Evolutionary conservation across 2,329 filamentous ascomycete genomes (phyloP).

Genomic region (Trichoderma guizhouense): DNA sequence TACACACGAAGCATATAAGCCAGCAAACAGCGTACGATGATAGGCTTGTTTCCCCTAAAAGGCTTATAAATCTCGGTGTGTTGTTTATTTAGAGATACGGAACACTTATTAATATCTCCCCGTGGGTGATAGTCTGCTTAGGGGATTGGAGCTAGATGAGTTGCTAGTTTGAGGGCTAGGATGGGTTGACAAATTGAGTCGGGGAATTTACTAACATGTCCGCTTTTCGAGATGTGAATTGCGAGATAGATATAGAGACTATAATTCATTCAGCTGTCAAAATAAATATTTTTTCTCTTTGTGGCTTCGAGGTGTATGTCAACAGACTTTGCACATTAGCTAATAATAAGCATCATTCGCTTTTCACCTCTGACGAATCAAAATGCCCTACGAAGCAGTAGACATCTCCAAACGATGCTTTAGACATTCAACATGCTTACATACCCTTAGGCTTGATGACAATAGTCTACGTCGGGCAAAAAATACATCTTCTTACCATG

Average conservation of each 20-base stretch:
- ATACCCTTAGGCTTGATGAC: neutral
- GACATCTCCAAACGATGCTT: neutral
- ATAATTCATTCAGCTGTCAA: neutral
- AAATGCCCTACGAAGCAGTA: neutral
- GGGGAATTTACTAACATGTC: neutral
- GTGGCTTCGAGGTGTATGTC: neutral
- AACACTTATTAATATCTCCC: neutral
- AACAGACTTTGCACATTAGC: neutral
- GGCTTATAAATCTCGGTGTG: neutral
- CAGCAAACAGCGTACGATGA: neutral
- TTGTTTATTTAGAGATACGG: neutral
- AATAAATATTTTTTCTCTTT: neutral
- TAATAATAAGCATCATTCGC: neutral
- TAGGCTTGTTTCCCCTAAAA: neutral
- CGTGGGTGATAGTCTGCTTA: neutral
- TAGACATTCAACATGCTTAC: neutral
- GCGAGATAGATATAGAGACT: neutral
- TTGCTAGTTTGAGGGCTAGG: neutral
- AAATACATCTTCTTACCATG: neutral
- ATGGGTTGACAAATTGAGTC: neutral
- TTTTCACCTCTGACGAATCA: neutral
- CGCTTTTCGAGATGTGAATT: neutral
- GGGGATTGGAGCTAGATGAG: neutral
- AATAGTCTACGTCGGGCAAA: neutral
- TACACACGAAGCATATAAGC: neutral